A percentile compares a stretch with the other conserved stretches of the same genome.
phyloP scores from a whole-genome alignment of 139 green algal species.

The Chlamydomonas eustigma region DNA sequence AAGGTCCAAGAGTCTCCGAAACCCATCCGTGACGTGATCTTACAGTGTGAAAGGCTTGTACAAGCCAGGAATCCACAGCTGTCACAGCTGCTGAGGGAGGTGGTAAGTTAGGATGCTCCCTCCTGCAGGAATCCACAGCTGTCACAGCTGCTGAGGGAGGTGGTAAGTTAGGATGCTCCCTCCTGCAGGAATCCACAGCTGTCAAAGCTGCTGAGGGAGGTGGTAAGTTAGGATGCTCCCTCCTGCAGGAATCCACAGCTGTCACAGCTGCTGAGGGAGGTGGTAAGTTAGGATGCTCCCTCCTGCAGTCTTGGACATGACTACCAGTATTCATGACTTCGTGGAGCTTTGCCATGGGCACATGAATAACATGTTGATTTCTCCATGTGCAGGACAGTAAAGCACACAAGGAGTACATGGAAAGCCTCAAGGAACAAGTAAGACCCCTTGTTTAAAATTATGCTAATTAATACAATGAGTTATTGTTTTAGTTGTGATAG shows the following conservation, averaged over 20 bases:
- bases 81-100: constrained; percentile 15
- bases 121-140: background rate
- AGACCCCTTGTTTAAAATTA: constrained; percentile 28
- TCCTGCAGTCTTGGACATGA: too few species aligned
- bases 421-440: constrained; percentile 41
- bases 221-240: constrained; percentile 9
- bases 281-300: constrained; percentile 9
- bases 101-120: constrained; percentile 9
- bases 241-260: background rate
- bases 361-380: too few species aligned
- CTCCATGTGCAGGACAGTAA: background rate
- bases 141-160: constrained; percentile 15
- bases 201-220: constrained; percentile 15
- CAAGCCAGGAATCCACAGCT: background rate
- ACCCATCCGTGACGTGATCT: constrained; percentile 56
- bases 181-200: background rate
- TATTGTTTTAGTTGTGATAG: too few species aligned
- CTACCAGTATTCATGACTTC: too few species aligned
- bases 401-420: constrained; percentile 10
- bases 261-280: constrained; percentile 15
- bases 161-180: constrained; percentile 9
- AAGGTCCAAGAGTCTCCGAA: constrained; percentile 86
- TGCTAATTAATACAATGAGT: too few species aligned
- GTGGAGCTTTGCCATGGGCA: too few species aligned
- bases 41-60: constrained; percentile 14